A percentile compares a stretch with the other conserved stretches of the same genome.
phyloP scores from a whole-genome alignment of 768 basidiomycete species.

The Tulasnella sp. region DNA sequence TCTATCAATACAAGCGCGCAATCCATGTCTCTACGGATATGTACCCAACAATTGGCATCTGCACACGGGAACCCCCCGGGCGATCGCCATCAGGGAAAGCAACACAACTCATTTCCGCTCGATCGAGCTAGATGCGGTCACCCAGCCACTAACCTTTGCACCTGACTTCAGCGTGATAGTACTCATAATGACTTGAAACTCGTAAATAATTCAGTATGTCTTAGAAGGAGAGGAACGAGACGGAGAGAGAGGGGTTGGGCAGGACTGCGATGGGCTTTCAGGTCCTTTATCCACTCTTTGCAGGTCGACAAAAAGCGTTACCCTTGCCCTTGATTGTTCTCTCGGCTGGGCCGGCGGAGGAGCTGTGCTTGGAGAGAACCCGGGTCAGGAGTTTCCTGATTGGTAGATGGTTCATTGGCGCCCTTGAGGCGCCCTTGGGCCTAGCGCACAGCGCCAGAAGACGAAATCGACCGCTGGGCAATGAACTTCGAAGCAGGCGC shows the following conservation, averaged over 20 bases:
- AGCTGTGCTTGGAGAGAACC: too few relatives aligned
- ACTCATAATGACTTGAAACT: conserved; percentile 17
- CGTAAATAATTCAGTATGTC: not conserved
- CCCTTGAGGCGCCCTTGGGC: too few relatives aligned
- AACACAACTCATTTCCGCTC: not conserved
- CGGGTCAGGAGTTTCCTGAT: too few relatives aligned
- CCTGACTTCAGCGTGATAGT: conserved; percentile 24
- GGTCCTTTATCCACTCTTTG: too few relatives aligned
- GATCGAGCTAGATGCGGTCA: not conserved
- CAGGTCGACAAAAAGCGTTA: too few relatives aligned
- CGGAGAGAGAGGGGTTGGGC: not conserved
- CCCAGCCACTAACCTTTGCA: conserved; percentile 22
- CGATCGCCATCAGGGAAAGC: not conserved
- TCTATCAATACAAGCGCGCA: not conserved
- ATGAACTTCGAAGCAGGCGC: too few relatives aligned
- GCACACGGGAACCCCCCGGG: not conserved
- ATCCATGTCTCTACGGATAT: not conserved
- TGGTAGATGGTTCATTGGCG: too few relatives aligned
- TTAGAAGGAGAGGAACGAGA: not conserved
- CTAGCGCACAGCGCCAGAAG: too few relatives aligned
- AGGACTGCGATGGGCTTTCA: not conserved
- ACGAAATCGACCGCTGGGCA: too few relatives aligned
- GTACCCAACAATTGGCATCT: conserved; percentile 29
- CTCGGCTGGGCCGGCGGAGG: too few relatives aligned
- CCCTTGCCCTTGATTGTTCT: too few relatives aligned